phyloP scores from a whole-genome alignment of 192 early-diverging fungal species.

The Coemansia sp. region DNA sequence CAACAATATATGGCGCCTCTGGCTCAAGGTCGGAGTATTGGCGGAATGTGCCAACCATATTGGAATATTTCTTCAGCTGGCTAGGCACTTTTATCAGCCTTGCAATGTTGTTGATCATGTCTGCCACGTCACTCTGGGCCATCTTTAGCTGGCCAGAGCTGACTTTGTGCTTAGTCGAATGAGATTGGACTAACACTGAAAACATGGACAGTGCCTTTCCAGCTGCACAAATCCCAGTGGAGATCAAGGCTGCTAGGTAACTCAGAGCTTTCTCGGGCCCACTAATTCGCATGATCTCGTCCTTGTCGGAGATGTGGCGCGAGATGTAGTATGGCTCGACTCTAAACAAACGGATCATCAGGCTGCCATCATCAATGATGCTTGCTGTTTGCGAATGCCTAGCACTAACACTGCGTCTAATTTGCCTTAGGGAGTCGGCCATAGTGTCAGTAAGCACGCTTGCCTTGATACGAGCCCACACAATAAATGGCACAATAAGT shows the following conservation, averaged over 20 bases:
- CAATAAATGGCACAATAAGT: conserved; percentile 12
- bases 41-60: conserved; percentile 57
- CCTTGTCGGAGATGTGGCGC: conserved; percentile 57
- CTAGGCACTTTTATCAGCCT: neutral
- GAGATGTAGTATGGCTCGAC: conserved; percentile 59
- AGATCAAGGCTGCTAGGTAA: conserved; percentile 59
- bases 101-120: neutral
- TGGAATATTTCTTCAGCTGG: neutral
- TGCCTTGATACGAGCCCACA: neutral
- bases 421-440: neutral
- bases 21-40: conserved; percentile 60
- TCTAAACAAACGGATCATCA: conserved; percentile 69
- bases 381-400: conserved; percentile 4
- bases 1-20: conserved; percentile 26
- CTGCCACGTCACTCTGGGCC: neutral
- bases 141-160: neutral
- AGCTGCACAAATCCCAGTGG: conserved; percentile 51
- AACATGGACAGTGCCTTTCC: conserved; percentile 15
- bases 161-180: neutral
- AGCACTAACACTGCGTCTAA: neutral
- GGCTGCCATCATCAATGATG: conserved; percentile 61
- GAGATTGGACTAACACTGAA: conserved; percentile 20
- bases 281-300: conserved; percentile 61
- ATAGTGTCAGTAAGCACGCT: neutral
- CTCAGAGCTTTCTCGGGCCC: conserved; percentile 61